A percentile compares a stretch with the other conserved stretches of the same genome.
These are phyloP conservation scores for Ophiostoma tasmaniense DNA, from an alignment of 2,329 filamentous ascomycete genomes.

Conservation along the genomic window DNA sequence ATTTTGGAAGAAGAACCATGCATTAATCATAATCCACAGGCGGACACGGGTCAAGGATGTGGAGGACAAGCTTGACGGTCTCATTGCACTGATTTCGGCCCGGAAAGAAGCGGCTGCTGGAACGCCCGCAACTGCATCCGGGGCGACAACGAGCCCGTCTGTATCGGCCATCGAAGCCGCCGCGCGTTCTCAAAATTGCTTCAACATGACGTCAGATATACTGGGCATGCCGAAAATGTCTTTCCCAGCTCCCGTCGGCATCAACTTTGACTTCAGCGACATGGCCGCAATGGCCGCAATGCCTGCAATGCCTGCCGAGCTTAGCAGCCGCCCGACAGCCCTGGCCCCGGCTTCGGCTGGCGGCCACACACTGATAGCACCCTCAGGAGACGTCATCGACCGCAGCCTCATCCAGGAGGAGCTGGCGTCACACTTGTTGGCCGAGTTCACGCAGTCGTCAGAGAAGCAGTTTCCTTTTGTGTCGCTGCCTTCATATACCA, in stretches of 20 bases:
- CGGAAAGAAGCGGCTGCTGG: slow-evolving; percentile 18
- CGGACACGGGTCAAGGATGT: slow-evolving; percentile 22
- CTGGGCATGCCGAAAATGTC: background rate
- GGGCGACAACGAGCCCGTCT: slow-evolving; percentile 11
- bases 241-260: background rate
- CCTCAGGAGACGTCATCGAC: slow-evolving; percentile 16
- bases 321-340: background rate
- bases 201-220: background rate
- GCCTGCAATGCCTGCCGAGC: background rate
- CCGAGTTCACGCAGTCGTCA: slow-evolving; percentile 9
- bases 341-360: background rate
- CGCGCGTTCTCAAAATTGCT: background rate
- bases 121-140: slow-evolving; percentile 20
- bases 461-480: slow-evolving; percentile 21
- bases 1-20: background rate
- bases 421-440: slow-evolving; percentile 12
- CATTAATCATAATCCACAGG: slow-evolving; percentile 9
- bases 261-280: background rate
- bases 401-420: slow-evolving; percentile 19
- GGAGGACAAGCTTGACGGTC: slow-evolving; percentile 23
- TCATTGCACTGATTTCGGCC: slow-evolving; percentile 28
- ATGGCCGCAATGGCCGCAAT: background rate
- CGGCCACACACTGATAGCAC: background rate
- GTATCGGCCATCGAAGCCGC: background rate
- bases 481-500: slow-evolving; percentile 15